Base-by-base conservation (phyloP, 2,329 filamentous ascomycete species). In the Esteya vermicola region DNA sequence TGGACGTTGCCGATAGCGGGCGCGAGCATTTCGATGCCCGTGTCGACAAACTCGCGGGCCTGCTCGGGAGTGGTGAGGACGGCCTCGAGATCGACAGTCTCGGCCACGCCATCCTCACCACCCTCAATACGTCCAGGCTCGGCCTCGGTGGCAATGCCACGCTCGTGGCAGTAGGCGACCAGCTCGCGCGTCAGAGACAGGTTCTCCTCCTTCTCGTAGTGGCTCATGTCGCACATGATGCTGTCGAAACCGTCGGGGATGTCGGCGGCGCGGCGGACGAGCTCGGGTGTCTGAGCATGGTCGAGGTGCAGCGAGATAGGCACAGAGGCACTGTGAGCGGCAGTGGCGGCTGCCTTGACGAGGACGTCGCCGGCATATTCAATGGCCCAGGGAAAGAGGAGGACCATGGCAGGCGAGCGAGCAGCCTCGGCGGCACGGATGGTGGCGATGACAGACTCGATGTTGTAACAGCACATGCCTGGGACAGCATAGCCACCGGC, bases 161-260 rank as follows among this genome's bases (percentile, higher is more conserved):
- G 64, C 47, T 61, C 72, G 52, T 81, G 70, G 52, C 78, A 81
- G 52, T 78, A 75, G 19, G 57, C 59, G 7, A 75, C 74, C 38
- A 83, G 58, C 47, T 81, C 73, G 38, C 63, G 63, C 16, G 78
- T 84, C 52, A 72, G 65, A 3, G 65, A 60, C 20, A 85, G 61
- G 50, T 84, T 84, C 60, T 82, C 78, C 42, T 70, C 76, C 49
- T 77, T 78, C 51, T 80, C 76, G 53, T 80, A 78, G 54, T 83
- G 79, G 44, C 67, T 73, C 79, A 84, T 84, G 55, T 84, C 79
- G 4, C 82, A 74, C 78, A 84, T 83, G 54, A 82, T 79, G 35
- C 63, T 68, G 53, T 81, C 78, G 48, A 81, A 81, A n/a, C n/a
- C n/a, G 0, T 63, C 63, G 34, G 72, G 59, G 6, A 62, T 58